These are phyloP conservation scores for Isatis lusitanica DNA, from an alignment of 441 rosid species.

Conservation along the genomic window DNA sequence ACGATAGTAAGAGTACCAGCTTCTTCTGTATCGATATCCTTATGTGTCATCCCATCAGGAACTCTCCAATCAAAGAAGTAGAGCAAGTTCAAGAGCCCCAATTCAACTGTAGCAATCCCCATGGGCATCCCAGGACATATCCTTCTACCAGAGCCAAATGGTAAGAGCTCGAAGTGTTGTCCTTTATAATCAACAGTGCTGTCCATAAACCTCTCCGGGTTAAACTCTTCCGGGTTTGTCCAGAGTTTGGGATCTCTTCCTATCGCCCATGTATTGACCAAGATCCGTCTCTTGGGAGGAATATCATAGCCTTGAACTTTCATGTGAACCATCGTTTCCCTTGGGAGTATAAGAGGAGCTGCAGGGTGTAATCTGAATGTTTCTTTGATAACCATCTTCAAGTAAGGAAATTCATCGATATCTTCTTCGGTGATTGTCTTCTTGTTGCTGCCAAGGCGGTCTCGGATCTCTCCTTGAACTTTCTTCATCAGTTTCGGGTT, in stretches of 20 bases:
- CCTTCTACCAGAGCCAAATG: slow-evolving; percentile 47
- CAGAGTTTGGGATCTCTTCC: slow-evolving; percentile 48
- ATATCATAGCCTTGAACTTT: slow-evolving; percentile 36
- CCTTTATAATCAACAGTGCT: slow-evolving; percentile 35
- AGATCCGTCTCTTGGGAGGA: slow-evolving; percentile 22
- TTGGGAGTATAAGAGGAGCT: slow-evolving; percentile 34
- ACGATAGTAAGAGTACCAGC: slow-evolving; percentile 21
- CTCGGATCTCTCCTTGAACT: slow-evolving; percentile 28
- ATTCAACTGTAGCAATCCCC: slow-evolving; percentile 31
- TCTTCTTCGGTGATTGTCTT: slow-evolving; percentile 40
- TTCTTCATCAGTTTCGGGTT: slow-evolving; percentile 21
- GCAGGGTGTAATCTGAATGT: slow-evolving; percentile 34
- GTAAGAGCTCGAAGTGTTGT: slow-evolving; percentile 42
- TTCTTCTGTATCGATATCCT: slow-evolving; percentile 13
- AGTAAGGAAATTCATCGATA: slow-evolving; percentile 23
- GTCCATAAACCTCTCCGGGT: slow-evolving; percentile 43
- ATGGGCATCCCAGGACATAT: slow-evolving; percentile 37
- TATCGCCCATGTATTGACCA: slow-evolving; percentile 21
- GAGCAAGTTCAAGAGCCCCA: slow-evolving; percentile 30
- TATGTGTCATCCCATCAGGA: slow-evolving; percentile 11
- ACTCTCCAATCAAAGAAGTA: slow-evolving; percentile 25
- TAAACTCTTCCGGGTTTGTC: slow-evolving; percentile 43
- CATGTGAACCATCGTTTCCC: slow-evolving; percentile 33
- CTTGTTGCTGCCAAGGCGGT: slow-evolving; percentile 10
- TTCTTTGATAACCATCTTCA: slow-evolving; percentile 23